phyloP scores from a whole-genome alignment of 768 basidiomycete genomes.

The Hygrocybe coccinea region DNA sequence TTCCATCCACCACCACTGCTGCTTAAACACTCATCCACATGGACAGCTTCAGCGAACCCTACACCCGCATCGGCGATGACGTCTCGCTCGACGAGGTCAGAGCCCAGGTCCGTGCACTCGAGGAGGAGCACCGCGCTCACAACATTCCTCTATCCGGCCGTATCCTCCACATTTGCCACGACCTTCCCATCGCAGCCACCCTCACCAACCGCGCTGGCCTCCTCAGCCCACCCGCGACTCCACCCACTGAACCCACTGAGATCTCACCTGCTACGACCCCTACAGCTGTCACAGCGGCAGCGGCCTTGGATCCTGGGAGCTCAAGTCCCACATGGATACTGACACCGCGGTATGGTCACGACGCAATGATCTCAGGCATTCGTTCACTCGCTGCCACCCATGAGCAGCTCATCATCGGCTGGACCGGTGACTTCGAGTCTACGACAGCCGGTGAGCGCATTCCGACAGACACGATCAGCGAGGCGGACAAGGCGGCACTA shows the following conservation, averaged over 20 bases:
- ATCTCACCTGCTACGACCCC: neutral
- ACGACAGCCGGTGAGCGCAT: conserved; percentile 42
- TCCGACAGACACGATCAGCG: conserved; percentile 47
- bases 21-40: conserved; percentile 35
- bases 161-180: conserved; percentile 88
- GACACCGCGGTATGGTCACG: conserved; percentile 77
- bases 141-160: conserved; percentile 78
- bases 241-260: conserved; percentile 43
- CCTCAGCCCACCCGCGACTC: conserved; percentile 72
- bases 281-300: conserved; percentile 4
- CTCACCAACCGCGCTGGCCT: conserved; percentile 50
- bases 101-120: conserved; percentile 63
- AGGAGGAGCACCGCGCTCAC: conserved; percentile 63
- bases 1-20: neutral
- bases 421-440: conserved; percentile 84
- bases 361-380: conserved; percentile 93
- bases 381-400: conserved; percentile 76
- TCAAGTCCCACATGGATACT: conserved; percentile 61
- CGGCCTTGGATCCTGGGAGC: conserved; percentile 11
- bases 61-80: conserved; percentile 59
- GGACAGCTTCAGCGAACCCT: conserved; percentile 69
- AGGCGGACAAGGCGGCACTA: conserved; percentile 60
- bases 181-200: conserved; percentile 73
- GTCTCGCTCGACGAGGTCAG: conserved; percentile 71
- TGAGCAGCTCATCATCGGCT: conserved; percentile 88